Evolutionary conservation across 2,329 filamentous ascomycete genomes (phyloP), one percentile per base, ranked within the genome.

Genomic region (Phoma sp.): DNA sequence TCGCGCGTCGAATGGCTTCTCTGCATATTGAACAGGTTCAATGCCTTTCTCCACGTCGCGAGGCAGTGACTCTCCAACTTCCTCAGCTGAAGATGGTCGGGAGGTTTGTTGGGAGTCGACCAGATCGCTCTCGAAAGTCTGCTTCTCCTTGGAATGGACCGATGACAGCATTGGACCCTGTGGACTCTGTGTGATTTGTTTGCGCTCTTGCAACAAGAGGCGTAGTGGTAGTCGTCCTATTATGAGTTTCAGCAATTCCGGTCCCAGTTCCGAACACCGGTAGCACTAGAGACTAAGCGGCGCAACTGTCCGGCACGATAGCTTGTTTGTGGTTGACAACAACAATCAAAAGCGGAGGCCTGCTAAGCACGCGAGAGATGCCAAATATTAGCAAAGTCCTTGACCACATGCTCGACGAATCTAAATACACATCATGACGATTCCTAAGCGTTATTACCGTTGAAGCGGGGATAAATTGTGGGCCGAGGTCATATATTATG

Each of bases 401-500:
- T 22, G 13, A 33, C 32, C 19, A 29, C 8, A 17, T 27, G 38
- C 51, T 13, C 21, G 27, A 36, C 35, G 27, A 29, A 31, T 22
- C 21, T 44, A 27, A 29, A 17, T 37, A 7, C 37, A 41, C 17
- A 15, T 57, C 48, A 63, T 66, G 58, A 51, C 57, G 65, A 64
- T 69, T 72, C 56, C 57, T 65, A 64, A 70, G 64, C 66, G 46
- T 57, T 49, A 56, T 44, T 60, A 22, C 52, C 57, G 55, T 50
- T 32, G 46, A 54, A 63, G 63, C 65, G 67, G 69, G 65, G 65
- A 69, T 57, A 47, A 25, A 9, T 31, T 21, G 51, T 33, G 41
- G 64, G 54, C 68, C 69, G 68, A 72, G 68, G 68, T 70, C 64
- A 62, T 50, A 45, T 31, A 57, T 51, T 35, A 33, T 41, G 37